These are phyloP conservation scores for Dalechampia spathulata DNA, from an alignment of 441 rosid species.

Conservation along the genomic window DNA sequence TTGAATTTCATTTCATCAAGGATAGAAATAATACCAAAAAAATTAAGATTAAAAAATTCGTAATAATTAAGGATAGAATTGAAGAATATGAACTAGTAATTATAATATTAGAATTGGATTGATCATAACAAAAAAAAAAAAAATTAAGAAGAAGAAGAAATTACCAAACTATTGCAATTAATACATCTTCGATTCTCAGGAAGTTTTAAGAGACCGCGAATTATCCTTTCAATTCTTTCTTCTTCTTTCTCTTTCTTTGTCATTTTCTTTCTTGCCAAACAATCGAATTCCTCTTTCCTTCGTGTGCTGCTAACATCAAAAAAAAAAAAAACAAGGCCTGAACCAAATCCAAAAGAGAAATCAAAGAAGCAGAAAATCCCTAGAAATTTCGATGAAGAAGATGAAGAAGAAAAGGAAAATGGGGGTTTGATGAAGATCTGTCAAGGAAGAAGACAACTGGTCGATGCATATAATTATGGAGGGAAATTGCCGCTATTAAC, in stretches of 20 bases:
- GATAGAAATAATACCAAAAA: no score
- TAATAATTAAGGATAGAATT: no score
- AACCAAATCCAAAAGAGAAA: not conserved
- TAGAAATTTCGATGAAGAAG: not conserved
- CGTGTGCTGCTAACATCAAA: no score
- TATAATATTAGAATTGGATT: no score
- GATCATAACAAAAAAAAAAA: not conserved
- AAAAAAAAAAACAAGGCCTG: no score
- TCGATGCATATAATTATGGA: slow-evolving; percentile 6
- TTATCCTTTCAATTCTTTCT: slow-evolving; percentile 57
- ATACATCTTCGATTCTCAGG: slow-evolving; percentile 77
- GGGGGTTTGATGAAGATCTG: not conserved
- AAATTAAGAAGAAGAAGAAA: not conserved
- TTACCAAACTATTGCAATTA: slow-evolving; percentile 79
- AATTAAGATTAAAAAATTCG: no score
- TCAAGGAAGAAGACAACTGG: not conserved
- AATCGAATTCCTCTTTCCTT: no score
- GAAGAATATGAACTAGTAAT: no score
- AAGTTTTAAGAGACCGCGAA: slow-evolving; percentile 64
- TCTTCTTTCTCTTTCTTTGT: slow-evolving; percentile 54
- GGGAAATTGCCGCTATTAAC: slow-evolving; percentile 41
- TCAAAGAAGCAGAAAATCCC: slow-evolving; percentile 5
- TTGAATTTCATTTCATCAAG: no score
- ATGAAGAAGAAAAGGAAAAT: not conserved
- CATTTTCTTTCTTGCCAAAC: slow-evolving; percentile 23